Evolutionary conservation across 208 protist species (phyloP), one percentile per base, ranked within the genome.

Genomic region (Trypanosoma cruzi): DNA sequence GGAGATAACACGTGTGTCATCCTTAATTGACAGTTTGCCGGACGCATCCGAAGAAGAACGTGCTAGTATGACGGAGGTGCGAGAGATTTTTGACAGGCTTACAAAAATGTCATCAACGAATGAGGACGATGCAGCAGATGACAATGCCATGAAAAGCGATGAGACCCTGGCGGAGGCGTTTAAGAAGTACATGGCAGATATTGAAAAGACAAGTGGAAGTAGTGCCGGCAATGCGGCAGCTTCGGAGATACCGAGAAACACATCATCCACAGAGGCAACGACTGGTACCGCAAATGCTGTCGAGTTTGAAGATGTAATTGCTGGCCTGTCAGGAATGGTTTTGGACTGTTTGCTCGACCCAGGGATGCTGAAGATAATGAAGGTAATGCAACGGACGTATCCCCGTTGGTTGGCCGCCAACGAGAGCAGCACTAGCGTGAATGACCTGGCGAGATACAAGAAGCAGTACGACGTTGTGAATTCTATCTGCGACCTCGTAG

Each of bases 301-400:
- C 22, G 54, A 34, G 29, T 24, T 24, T 53, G 48, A 64, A 31
- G 63, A 14, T 2, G 67, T 57, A 13, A 50, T 63, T 18, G 77
- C 83, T 34, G 64, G 65, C 24, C 65, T 93, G 22, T 80, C 80
- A 8, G 64, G 60, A 0, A 72, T 87, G 63, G 63, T 95, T 54
- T 52, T 90, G n/a, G 59, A 68, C 0, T 73, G 79, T 0, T 58
- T 92, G 6, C 60, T 81, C 6, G 59, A 93, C 57, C 81, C 85
- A 13, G 46, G 92, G 56, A 82, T 95, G 54, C 64, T 85, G 6
- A 68, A 84, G 40, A 77, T 83, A 14, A 82, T 95, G 52, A 62
- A 68, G 29, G 34, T 88, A 2, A 90, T 93, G 87, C 83, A 81
- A 0, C 81, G 92, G 40, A 71, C 81, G 0, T 95, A 92, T 71